These are phyloP conservation scores for Gossypium thurberi DNA, from an alignment of 345 rosid species.

Conservation along the genomic window DNA sequence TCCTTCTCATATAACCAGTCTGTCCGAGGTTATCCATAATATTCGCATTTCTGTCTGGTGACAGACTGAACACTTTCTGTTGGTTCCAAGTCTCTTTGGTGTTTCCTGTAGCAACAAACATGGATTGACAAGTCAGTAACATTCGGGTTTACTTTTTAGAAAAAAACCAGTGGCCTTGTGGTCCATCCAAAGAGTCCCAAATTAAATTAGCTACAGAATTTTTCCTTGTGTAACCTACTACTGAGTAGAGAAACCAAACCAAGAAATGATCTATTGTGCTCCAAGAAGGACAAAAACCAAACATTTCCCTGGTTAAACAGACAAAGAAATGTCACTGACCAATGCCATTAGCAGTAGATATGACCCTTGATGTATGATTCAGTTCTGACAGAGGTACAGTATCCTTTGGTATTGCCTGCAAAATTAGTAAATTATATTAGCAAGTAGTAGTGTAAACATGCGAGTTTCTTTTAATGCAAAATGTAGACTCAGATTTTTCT, in stretches of 20 bases:
- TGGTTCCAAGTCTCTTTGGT: conserved; percentile 17
- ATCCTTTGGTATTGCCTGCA: conserved; percentile 66
- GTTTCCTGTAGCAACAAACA: conserved; percentile 27
- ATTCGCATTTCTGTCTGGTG: conserved; percentile 40
- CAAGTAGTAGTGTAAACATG: neutral
- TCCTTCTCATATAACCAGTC: conserved; percentile 21
- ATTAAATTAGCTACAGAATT: neutral
- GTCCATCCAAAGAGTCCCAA: neutral
- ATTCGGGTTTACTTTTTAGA: neutral
- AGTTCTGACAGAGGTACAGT: conserved; percentile 19
- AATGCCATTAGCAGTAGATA: conserved; percentile 20
- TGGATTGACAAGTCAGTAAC: neutral
- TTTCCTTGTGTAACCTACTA: neutral
- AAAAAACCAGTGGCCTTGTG: neutral
- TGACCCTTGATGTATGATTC: conserved; percentile 21
- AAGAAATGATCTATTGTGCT: neutral
- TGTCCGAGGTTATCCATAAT: conserved; percentile 39
- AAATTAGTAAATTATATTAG: conserved; percentile 3
- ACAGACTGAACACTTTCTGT: conserved; percentile 15
- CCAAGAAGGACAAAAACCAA: neutral
- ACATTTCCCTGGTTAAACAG: neutral
- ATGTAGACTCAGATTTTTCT: neutral
- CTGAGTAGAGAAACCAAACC: neutral
- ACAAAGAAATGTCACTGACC: conserved; percentile 25
- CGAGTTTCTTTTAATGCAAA: neutral